Conservation (phyloP, 1,139 yeast genomes). For the Taphrina populina region DNA sequence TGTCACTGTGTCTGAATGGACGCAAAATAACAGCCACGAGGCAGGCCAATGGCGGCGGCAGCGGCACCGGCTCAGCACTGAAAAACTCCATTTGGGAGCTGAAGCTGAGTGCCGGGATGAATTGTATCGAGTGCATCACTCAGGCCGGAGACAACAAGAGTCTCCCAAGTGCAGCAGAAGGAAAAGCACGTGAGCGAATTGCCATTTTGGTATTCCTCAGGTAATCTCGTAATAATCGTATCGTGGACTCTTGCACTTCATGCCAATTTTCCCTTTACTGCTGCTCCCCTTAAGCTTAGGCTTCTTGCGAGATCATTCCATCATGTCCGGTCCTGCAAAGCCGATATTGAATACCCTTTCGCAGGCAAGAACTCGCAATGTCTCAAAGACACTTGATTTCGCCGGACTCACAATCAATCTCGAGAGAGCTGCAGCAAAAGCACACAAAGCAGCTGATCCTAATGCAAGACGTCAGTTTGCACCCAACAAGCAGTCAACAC, state of each 20-base stretch:
- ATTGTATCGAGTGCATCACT: conserved; percentile 28
- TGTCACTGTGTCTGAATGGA: conserved; percentile 9
- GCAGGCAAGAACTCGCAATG: not conserved
- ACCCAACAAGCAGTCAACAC: not conserved
- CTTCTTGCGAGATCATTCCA: not conserved
- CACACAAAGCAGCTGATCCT: not conserved
- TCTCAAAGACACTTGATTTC: conserved; percentile 12
- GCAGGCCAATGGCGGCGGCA: conserved; percentile 4
- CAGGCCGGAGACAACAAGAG: conserved; percentile 17
- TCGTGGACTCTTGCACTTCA: not conserved
- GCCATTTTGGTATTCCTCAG: conserved; percentile 9
- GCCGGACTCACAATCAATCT: conserved; percentile 11
- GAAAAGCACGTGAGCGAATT: conserved; percentile 3
- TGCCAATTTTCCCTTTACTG: not conserved
- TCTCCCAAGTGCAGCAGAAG: not conserved
- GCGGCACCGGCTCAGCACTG: not conserved
- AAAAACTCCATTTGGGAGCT: conserved; percentile 20
- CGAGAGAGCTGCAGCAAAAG: conserved; percentile 15
- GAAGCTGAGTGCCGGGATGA: conserved; percentile 23
- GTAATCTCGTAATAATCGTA: not conserved
- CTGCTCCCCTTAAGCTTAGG: not conserved
- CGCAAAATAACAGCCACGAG: conserved; percentile 11
- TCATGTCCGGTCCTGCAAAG: not conserved
- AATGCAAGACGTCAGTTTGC: not conserved
- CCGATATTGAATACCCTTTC: conserved; percentile 12